phyloP scores from a whole-genome alignment of 2,329 filamentous ascomycete species.

The Lachnellula arida region DNA sequence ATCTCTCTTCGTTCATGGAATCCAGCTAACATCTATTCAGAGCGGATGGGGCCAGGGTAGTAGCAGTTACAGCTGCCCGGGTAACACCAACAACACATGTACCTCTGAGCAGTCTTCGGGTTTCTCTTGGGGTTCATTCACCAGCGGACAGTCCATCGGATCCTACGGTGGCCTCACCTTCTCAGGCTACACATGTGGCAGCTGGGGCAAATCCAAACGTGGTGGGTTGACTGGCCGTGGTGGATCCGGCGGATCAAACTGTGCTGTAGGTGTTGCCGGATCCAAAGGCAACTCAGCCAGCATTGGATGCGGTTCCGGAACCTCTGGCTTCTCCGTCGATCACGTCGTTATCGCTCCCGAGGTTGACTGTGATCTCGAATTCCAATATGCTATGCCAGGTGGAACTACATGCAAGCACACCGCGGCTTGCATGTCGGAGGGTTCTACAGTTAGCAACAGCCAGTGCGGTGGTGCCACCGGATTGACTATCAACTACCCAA shows the following conservation, averaged over 20 bases:
- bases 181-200: constrained; percentile 65
- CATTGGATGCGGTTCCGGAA: constrained; percentile 40
- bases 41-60: constrained; percentile 47
- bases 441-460: constrained; percentile 70
- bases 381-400: constrained; percentile 83
- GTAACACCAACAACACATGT: constrained; percentile 74
- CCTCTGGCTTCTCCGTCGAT: constrained; percentile 65
- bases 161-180: constrained; percentile 70
- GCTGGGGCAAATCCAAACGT: constrained; percentile 54
- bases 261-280: constrained; percentile 52
- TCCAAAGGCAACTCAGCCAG: constrained; percentile 53
- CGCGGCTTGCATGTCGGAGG: constrained; percentile 59
- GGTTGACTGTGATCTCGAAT: constrained; percentile 74
- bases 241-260: constrained; percentile 43
- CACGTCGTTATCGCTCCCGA: constrained; percentile 69
- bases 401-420: constrained; percentile 78
- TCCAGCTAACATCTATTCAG: constrained; percentile 20
- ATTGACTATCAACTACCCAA: constrained; percentile 66
- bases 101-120: constrained; percentile 62
- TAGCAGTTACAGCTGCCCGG: constrained; percentile 59
- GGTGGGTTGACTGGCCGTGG: constrained; percentile 40
- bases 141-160: constrained; percentile 51
- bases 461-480: constrained; percentile 90
- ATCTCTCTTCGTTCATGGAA: not conserved
- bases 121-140: constrained; percentile 66